These are phyloP conservation scores for Globisporangium yorkense DNA, from an alignment of 352 stramenopile species.

Conservation along the genomic window DNA sequence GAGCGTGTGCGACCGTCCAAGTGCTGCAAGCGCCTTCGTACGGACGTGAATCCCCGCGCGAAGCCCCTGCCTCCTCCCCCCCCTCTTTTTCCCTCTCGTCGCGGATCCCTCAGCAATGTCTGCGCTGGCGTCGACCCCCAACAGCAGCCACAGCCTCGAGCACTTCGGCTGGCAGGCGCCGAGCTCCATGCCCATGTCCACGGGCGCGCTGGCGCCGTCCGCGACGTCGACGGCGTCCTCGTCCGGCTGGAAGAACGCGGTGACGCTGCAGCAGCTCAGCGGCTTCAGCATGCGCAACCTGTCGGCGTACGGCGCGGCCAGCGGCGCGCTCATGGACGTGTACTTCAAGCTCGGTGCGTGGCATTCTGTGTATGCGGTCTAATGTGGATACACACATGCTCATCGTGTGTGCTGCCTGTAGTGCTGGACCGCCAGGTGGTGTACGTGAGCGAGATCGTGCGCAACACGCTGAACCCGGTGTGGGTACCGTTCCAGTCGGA, in stretches of 20 bases:
- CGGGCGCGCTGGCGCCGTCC: conserved; percentile 13
- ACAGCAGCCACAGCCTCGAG: conserved; percentile 4
- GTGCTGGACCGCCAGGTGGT: conserved; percentile 61
- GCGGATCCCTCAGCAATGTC: conserved; percentile 2
- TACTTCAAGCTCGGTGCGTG: conserved; percentile 72
- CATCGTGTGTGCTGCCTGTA: conserved; percentile 13
- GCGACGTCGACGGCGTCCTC: conserved; percentile 10
- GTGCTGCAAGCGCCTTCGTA: too few species aligned
- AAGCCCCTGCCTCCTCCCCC: too few species aligned
- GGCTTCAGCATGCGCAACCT: conserved; percentile 79
- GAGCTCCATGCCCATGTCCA: conserved; percentile 10
- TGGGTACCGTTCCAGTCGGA: conserved; percentile 75
- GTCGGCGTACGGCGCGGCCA: conserved; percentile 35
- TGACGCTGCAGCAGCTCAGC: conserved; percentile 71
- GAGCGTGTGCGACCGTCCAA: too few species aligned
- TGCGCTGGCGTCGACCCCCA: conserved; percentile 6
- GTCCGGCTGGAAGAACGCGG: conserved; percentile 20
- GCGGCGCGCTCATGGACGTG: conserved; percentile 51
- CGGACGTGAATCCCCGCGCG: too few species aligned
- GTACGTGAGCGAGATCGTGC: conserved; percentile 71
- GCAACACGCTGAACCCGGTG: conserved; percentile 70
- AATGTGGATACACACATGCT: neutral
- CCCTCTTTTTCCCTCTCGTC: too few species aligned
- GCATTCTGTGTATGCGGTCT: neutral
- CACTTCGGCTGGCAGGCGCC: conserved; percentile 11